Conservation (phyloP, 2,329 filamentous ascomycete species). For the Monilinia fructigena region DNA sequence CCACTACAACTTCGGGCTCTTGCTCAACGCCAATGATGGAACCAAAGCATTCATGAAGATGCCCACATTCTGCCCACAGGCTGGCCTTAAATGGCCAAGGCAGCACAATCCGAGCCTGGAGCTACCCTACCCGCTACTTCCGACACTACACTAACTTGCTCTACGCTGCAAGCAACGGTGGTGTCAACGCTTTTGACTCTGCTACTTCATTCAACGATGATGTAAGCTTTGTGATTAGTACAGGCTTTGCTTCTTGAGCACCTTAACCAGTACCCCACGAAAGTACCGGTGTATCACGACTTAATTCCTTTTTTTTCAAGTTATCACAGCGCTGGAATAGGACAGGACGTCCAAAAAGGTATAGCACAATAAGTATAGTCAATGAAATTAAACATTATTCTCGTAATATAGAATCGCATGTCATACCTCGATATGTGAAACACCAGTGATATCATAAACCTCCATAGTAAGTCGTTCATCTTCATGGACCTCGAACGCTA, state of each 20-base stretch:
- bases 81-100: slow-evolving; percentile 53
- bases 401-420: too few species aligned
- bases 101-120: slow-evolving; percentile 56
- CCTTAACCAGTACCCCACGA: neutral
- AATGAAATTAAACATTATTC: neutral
- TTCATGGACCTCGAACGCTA: too few species aligned
- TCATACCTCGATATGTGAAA: too few species aligned
- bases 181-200: slow-evolving; percentile 54
- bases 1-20: slow-evolving; percentile 54
- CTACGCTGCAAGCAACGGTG: slow-evolving; percentile 54
- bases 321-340: too few species aligned
- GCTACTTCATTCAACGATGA: slow-evolving; percentile 52
- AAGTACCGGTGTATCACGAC: neutral
- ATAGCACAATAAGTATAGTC: neutral
- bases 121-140: slow-evolving; percentile 58
- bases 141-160: slow-evolving; percentile 52
- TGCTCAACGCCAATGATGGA: slow-evolving; percentile 52
- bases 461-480: too few species aligned
- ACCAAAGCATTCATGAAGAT: slow-evolving; percentile 55
- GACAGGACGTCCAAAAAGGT: neutral
- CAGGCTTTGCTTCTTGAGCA: slow-evolving; percentile 48
- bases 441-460: too few species aligned
- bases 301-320: too few species aligned
- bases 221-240: slow-evolving; percentile 50
- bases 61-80: slow-evolving; percentile 60